Conservation (phyloP, 208 protist genomes). For the Leishmania amazonensis region DNA sequence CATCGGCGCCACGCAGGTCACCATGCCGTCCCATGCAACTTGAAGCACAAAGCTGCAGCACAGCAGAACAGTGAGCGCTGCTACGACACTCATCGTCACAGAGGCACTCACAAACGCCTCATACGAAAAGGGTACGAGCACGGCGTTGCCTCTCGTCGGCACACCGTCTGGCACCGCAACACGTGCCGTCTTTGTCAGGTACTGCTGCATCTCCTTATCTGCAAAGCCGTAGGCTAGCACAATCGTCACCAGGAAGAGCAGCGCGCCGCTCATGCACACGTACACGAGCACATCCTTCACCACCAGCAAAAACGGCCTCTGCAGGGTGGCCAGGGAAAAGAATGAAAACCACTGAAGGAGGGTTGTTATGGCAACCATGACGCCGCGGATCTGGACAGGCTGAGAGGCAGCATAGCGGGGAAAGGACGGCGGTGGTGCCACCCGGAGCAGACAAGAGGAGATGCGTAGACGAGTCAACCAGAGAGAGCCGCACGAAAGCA, state of each 20-base stretch:
- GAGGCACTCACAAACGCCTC: conserved; percentile 32
- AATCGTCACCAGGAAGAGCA: conserved; percentile 21
- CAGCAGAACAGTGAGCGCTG: conserved; percentile 31
- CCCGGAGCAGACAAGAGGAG: background rate
- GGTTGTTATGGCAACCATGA: conserved; percentile 9
- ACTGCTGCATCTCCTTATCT: conserved; percentile 24
- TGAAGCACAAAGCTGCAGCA: conserved; percentile 27
- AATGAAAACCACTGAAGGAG: conserved; percentile 26
- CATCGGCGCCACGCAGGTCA: conserved; percentile 33
- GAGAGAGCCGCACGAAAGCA: background rate
- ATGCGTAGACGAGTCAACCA: background rate
- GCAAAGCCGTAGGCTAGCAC: conserved; percentile 19
- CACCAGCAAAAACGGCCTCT: conserved; percentile 19
- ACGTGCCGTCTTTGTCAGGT: conserved; percentile 19
- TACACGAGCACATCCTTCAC: conserved; percentile 20
- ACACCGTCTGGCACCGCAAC: conserved; percentile 7
- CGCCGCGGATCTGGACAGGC: background rate
- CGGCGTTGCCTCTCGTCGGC: background rate
- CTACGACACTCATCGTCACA: conserved; percentile 29
- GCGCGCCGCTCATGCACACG: conserved; percentile 25
- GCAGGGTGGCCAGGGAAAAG: conserved; percentile 15
- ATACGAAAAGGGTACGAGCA: conserved; percentile 28
- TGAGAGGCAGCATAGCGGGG: background rate
- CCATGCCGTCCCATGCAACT: conserved; percentile 17
- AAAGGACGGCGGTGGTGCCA: background rate